Percentiles rank a stretch among this genome's conserved stretches.
These are phyloP conservation scores for Ammopiptanthus mongolicus DNA, from an alignment of 306 rosid species.

Conservation along the genomic window DNA sequence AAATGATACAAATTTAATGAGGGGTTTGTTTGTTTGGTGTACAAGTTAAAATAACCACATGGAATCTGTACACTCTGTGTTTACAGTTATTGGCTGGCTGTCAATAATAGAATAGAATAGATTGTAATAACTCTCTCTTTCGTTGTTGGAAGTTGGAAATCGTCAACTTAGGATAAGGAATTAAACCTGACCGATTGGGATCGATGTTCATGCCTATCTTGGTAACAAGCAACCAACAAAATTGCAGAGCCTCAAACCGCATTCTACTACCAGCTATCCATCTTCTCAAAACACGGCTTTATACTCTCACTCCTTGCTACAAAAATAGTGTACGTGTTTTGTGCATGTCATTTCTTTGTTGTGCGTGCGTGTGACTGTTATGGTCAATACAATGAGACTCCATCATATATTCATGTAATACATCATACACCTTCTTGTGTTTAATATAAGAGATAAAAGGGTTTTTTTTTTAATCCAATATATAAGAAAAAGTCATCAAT, in stretches of 20 bases:
- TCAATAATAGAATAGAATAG: slow-evolving; percentile 38
- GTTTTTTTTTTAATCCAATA: too few species aligned
- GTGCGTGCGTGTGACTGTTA: background rate
- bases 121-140: background rate
- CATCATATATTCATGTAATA: too few species aligned
- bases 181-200: background rate
- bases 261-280: background rate
- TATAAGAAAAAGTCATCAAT: too few species aligned
- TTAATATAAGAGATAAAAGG: too few species aligned
- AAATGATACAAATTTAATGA: slow-evolving; percentile 2
- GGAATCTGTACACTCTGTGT: slow-evolving; percentile 14
- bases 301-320: background rate
- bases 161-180: background rate
- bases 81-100: background rate
- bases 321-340: background rate
- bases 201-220: background rate
- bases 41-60: slow-evolving; percentile 10
- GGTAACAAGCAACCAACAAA: background rate
- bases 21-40: background rate
- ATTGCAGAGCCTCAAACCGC: slow-evolving; percentile 2
- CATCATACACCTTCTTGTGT: too few species aligned
- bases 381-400: background rate
- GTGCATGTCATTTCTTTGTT: background rate
- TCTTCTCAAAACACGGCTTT: background rate
- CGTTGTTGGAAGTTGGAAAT: slow-evolving; percentile 6